phyloP scores from a whole-genome alignment of 1,284 basidiomycete species.

The Coniferiporia weirii region DNA sequence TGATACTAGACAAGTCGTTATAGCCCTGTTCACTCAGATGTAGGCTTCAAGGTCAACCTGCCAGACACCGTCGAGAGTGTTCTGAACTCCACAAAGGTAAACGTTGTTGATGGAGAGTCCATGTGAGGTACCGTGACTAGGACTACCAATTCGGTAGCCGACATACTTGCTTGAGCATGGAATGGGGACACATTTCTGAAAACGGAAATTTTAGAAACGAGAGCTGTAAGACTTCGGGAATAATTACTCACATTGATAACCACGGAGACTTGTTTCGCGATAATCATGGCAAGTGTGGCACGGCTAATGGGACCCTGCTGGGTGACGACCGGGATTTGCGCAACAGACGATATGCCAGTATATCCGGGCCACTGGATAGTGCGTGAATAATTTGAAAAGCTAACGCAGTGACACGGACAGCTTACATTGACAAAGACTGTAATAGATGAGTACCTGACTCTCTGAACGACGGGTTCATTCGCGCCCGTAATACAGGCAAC shows the following conservation, averaged over 20 bases:
- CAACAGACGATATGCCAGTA: neutral
- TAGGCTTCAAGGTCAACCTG: neutral
- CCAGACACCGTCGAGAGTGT: neutral
- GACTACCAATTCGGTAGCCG: neutral
- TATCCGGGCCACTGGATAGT: neutral
- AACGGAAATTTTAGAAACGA: neutral
- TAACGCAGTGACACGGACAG: neutral
- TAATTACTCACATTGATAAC: neutral
- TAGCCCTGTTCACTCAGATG: neutral
- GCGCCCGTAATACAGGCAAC: neutral
- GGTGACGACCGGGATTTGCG: neutral
- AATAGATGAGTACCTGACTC: neutral
- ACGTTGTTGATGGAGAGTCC: neutral
- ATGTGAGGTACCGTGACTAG: no score
- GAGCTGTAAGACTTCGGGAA: neutral
- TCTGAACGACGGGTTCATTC: neutral
- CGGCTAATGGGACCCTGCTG: neutral
- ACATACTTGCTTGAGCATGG: neutral
- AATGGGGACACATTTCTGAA: neutral
- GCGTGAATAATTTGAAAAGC: neutral
- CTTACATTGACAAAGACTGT: neutral
- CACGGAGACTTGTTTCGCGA: neutral
- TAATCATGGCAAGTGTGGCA: neutral
- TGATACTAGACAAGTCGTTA: no score
- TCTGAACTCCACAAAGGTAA: neutral